Evolutionary conservation across 306 rosid genomes (phyloP), one percentile per base, ranked within the genome.

Genomic region (Mimosa pudica): DNA sequence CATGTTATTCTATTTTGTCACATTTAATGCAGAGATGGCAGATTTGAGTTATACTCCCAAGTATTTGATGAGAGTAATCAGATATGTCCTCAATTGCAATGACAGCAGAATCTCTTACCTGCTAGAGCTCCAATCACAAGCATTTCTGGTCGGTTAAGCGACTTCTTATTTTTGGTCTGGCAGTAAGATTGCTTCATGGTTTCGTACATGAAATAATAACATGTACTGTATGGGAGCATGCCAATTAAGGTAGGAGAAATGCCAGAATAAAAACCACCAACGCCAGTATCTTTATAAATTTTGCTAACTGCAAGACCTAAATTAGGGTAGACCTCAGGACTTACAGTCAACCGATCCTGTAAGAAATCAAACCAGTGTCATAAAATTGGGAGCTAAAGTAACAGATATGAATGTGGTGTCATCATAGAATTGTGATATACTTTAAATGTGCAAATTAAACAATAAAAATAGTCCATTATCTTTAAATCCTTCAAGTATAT

Each of bases 151-250:
- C 98, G 97, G 76, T 77, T 89, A 69, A 95, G 87, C 64, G 92
- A 81, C 75, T 91, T 82, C 81, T 91, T 95, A 63, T 91, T 90
- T 86, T 87, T 88, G 55, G 84, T n/a, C 78, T 70, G 49, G 82
- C 97, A 91, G 90, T 92, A 91, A 80, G 93, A 81, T 74, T 78
- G 89, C 90, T 95, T 95, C 83, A 95, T 80, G 36, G 89, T 92
- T 63, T 95, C 98, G 8, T 95, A 95, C 98, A 95, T 92, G 86
- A 91, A 95, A 86, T 95, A 95, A 83, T 87, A 92, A 60, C 98
- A 92, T 14, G 98, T 92, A 84, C 98, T 95, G 89, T 95, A 92
- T 10, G 98, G 97, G 63, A 95, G 97, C 98, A 95, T 95, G 83
- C 98, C 98, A 62, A 91, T 78, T 64, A 95, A 79, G 16, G 98